Evolutionary conservation across 345 rosid genomes (phyloP).

Genomic region (Brassica incana): DNA sequence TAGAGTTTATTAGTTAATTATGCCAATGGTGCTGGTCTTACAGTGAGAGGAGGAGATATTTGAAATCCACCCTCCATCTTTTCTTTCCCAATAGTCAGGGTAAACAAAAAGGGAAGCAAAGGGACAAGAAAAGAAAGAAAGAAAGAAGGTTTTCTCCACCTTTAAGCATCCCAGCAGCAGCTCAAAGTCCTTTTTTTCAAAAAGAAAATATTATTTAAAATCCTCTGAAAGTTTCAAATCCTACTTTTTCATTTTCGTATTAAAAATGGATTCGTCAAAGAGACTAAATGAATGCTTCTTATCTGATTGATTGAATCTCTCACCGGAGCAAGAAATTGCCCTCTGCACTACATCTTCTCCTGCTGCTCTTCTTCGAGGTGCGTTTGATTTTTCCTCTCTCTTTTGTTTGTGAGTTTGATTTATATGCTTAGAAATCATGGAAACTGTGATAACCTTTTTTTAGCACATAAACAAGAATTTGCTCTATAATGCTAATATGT

Average conservation of each 20-base stretch:
- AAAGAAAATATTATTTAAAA: background rate
- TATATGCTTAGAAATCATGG: background rate
- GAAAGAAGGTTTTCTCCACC: background rate
- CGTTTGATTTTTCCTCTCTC: background rate
- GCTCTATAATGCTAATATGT: background rate
- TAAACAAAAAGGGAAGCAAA: background rate
- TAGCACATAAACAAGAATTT: too few relatives aligned
- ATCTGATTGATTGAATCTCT: background rate
- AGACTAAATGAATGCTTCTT: background rate
- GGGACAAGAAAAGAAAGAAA: background rate
- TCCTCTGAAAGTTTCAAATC: constrained; percentile 31
- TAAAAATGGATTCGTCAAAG: constrained; percentile 26
- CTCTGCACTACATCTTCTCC: background rate
- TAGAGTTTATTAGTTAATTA: too few relatives aligned
- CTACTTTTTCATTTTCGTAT: background rate
- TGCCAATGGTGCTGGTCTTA: background rate
- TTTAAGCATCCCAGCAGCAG: background rate
- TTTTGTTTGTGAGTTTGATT: background rate
- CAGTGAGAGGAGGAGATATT: background rate
- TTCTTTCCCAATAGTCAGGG: background rate
- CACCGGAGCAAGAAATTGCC: constrained; percentile 14
- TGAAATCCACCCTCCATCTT: background rate
- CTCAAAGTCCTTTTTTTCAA: background rate
- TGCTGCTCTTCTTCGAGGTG: constrained; percentile 25
- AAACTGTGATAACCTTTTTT: background rate